Conservation (phyloP, 192 early-diverging fungal species). For the Umbelopsis ramanniana region DNA sequence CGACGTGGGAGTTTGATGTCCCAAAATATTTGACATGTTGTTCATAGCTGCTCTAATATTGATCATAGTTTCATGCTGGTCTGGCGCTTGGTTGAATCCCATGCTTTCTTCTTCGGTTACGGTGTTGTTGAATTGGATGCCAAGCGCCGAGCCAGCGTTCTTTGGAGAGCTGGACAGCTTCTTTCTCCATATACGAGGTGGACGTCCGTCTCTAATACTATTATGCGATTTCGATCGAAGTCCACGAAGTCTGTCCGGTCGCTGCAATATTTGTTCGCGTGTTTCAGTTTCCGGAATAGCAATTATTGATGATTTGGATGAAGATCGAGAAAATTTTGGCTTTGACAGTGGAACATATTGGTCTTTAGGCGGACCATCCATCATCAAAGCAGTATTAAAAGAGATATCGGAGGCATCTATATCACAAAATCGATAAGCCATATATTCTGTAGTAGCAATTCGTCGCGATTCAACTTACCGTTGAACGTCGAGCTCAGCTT, state of each 20-base stretch:
- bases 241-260: not conserved
- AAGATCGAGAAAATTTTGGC: not conserved
- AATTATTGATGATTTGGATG: not conserved
- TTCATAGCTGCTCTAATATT: slow-evolving; percentile 11
- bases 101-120: not conserved
- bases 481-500: not conserved
- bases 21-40: not conserved
- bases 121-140: not conserved
- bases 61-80: not conserved
- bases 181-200: not conserved
- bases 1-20: not conserved
- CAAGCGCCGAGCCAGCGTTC: not conserved
- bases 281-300: not conserved
- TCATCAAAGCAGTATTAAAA: not conserved
- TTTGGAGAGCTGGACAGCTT: not conserved
- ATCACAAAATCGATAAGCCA: not conserved
- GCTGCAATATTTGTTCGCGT: not conserved
- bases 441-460: not conserved
- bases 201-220: not conserved
- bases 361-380: not conserved
- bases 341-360: not conserved
- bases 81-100: not conserved
- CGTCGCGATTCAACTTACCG: not conserved
- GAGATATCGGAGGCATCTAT: not conserved
- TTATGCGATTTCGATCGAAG: slow-evolving; percentile 6